Base-by-base conservation (phyloP, 352 stramenopile genomes). In the Globisporangium lucens region DNA sequence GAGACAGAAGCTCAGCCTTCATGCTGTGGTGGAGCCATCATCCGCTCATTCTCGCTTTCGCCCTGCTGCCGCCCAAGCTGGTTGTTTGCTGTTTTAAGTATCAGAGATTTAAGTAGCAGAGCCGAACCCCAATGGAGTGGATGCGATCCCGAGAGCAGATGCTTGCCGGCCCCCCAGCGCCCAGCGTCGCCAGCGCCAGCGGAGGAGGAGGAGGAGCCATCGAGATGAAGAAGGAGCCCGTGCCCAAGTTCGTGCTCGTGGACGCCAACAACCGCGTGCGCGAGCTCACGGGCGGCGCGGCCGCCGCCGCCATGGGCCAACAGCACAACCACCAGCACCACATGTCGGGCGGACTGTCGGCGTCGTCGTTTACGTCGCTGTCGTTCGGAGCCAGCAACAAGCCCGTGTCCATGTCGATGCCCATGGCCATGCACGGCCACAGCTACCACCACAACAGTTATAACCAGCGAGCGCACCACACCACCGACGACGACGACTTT, bases 211-310 rank as follows among this genome's bases (percentile, higher is more conserved):
- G 38, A 43, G 36, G 36, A 46, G 13, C 38, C 38, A 69, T 73
- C 8, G 67, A 74, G 17, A 64, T 66, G 20, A 68, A 74, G 64
- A 64, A 60, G 47, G 66, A 72, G 20, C 30, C 49, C 41, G 74
- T 76, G 36, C 83, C 83, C 59, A 79, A 85, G 63, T 92, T 92
- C 65, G 83, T 80, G 59, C 77, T 92, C 38, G 80, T 91, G 15
- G 83, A 90, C 78, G 67, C 82, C 8, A 89, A 85, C 70, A 91
- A 91, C 66, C 83, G 82, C 63, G 83, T 89, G 61, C 82, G 82
- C 52, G 82, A 90, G 64, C 76, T 91, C 63, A 89, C 80, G 33
- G 76, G 83, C 67, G 70, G 17, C 7, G 17, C 17, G 72, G 24
- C 67, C 78, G 17, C 67, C 76, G 24, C 65, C 29, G 47, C 64